Evolutionary conservation across 106 monocot species (phyloP).

Genomic region (Dendrobium chrysotoxum): DNA sequence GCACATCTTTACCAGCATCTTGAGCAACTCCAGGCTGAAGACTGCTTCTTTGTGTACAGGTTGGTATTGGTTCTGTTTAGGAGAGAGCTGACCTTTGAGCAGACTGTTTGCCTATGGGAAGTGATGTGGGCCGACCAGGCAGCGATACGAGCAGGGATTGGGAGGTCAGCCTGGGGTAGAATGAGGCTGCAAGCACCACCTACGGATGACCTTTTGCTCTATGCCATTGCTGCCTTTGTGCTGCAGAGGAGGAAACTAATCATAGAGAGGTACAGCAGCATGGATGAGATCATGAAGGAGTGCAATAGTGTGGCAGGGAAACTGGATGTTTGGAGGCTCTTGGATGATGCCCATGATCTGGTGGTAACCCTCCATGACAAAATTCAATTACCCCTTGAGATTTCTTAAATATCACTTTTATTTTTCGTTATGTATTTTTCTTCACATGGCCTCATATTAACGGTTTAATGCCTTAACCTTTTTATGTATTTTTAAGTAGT

Average conservation of each 20-base stretch:
- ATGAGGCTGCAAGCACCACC: conserved; percentile 18
- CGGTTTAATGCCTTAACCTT: neutral
- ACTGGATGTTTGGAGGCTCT: conserved; percentile 42
- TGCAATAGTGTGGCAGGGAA: conserved; percentile 17
- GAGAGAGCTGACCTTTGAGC: conserved; percentile 44
- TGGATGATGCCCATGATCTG: conserved; percentile 43
- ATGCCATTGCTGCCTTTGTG: conserved; percentile 41
- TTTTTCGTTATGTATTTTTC: neutral
- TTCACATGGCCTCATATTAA: neutral
- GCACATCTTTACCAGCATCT: conserved; percentile 31
- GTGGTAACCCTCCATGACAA: conserved; percentile 40
- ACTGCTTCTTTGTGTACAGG: conserved; percentile 4
- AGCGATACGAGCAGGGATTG: conserved; percentile 31
- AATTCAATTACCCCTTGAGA: conserved; percentile 1
- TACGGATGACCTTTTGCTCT: conserved; percentile 20
- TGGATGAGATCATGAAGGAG: conserved; percentile 40
- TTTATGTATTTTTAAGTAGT: neutral
- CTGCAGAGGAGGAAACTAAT: conserved; percentile 40
- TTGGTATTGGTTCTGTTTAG: conserved; percentile 35
- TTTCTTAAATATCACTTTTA: neutral
- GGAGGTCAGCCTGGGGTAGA: conserved; percentile 24
- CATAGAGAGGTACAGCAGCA: conserved; percentile 38
- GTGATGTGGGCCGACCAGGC: conserved; percentile 34
- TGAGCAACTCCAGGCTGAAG: conserved; percentile 27
- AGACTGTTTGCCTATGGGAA: conserved; percentile 26